Base-by-base conservation (phyloP, 2,329 filamentous ascomycete genomes). In the Cadophora malorum region DNA sequence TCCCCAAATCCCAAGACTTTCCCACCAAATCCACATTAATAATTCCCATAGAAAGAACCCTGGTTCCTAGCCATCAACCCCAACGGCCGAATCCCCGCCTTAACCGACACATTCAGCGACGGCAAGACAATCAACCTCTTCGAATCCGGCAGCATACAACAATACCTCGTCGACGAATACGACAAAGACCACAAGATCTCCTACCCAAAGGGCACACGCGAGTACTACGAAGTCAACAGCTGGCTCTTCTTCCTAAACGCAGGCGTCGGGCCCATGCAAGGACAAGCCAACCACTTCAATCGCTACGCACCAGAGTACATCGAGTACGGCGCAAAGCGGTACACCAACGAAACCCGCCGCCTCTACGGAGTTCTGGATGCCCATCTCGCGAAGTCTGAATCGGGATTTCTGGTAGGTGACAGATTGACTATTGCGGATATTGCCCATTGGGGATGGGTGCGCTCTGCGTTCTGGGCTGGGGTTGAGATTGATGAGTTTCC, bases 31-130 rank as follows among this genome's bases (percentile, higher is more conserved):
- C n/a, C n/a, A n/a, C n/a, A n/a, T n/a, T n/a, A n/a, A n/a, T n/a
- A n/a, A n/a, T n/a, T n/a, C n/a, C n/a, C n/a, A 49, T 4, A 49
- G 75, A 96, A 96, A 75, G 87, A 95, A 79, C 88, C 87, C 19
- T 96, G 92, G 93, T 97, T 95, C 81, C 86, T 96, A 33, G 89
- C 90, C 63, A 96, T 97, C 81, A 97, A 97, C 80, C 94, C 94
- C 71, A 97, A 97, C 79, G 94, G 94, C 71, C 91, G 94, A 73
- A 97, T 97, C 74, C 94, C 94, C 4, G 94, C 94, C 67, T 76
- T 97, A 62, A 96, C 92, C 8, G 94, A 97, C 80, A 91, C 84
- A 7, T 90, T 92, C 78, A 83, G 83, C 5, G 90, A 96, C 78
- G 92, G 92, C 73, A 82, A 91, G 78, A 82, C 83, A 41, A 93